These are phyloP conservation scores for Trichoderma brevicompactum DNA, from an alignment of 2,329 filamentous ascomycete species.

Conservation along the genomic window DNA sequence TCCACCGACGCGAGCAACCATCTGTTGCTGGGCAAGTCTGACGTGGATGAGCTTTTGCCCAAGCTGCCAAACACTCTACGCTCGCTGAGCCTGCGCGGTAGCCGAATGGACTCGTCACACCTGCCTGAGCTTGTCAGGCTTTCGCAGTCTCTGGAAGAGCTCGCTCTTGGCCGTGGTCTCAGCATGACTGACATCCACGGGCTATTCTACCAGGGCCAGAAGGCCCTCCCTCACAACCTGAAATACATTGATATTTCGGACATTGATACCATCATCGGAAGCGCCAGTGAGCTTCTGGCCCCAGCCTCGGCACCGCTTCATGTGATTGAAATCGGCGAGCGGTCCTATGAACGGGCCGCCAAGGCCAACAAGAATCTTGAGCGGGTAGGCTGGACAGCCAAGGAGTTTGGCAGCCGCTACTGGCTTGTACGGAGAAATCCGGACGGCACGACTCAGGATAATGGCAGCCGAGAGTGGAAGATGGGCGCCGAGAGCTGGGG, in stretches of 20 bases:
- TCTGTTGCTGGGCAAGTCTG: conserved; percentile 68
- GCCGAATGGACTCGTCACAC: conserved; percentile 68
- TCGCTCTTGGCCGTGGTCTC: conserved; percentile 72
- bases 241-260: conserved; percentile 80
- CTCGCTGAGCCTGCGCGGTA: conserved; percentile 77
- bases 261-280: conserved; percentile 58
- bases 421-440: conserved; percentile 66
- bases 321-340: conserved; percentile 75
- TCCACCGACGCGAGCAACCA: conserved; percentile 73
- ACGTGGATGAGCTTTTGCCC: conserved; percentile 68
- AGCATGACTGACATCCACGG: conserved; percentile 67
- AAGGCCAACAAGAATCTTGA: conserved; percentile 65
- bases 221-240: conserved; percentile 59
- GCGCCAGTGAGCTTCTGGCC: conserved; percentile 64
- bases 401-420: conserved; percentile 67
- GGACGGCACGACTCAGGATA: conserved; percentile 43
- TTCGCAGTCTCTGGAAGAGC: conserved; percentile 72
- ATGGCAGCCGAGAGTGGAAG: conserved; percentile 72
- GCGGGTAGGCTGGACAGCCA: conserved; percentile 70
- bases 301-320: conserved; percentile 68
- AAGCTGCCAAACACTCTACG: conserved; percentile 68
- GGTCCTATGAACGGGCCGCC: conserved; percentile 66
- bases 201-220: conserved; percentile 60
- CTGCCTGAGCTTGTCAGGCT: conserved; percentile 66
- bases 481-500: conserved; percentile 85